phyloP scores from a whole-genome alignment of 176 grass and related monocot genomes.

The Avena atlantica region DNA sequence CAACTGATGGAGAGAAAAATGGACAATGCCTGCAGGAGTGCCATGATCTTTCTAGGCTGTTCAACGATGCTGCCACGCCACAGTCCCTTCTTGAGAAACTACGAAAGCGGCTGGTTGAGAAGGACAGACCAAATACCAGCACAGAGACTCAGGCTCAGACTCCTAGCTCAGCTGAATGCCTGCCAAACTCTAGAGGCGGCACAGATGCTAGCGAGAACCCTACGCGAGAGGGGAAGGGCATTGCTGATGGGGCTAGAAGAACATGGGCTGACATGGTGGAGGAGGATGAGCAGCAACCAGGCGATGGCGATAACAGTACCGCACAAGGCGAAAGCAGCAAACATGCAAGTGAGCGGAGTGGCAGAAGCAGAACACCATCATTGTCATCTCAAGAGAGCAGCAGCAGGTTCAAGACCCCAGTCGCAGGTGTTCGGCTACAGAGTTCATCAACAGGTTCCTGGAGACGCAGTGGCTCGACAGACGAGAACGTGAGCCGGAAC shows the following conservation, averaged over 20 bases:
- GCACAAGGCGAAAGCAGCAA: conserved; percentile 38
- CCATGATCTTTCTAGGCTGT: conserved; percentile 50
- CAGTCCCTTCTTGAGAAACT: conserved; percentile 60
- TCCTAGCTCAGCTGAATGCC: conserved; percentile 27
- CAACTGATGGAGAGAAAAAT: conserved; percentile 32
- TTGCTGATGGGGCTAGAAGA: conserved; percentile 36
- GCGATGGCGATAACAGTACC: background rate
- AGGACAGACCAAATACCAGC: conserved; percentile 26
- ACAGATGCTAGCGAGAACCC: conserved; percentile 29
- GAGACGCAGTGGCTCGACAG: conserved; percentile 15
- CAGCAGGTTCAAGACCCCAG: conserved; percentile 27
- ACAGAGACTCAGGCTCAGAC: conserved; percentile 35
- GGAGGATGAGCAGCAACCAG: conserved; percentile 44
- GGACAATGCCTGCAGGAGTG: conserved; percentile 21
- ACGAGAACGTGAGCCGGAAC: conserved; percentile 43
- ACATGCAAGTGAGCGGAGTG: conserved; percentile 33
- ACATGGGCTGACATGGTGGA: conserved; percentile 64
- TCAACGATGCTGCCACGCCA: conserved; percentile 59
- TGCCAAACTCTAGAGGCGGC: background rate
- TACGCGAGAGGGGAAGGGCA: conserved; percentile 24
- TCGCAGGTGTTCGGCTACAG: conserved; percentile 1
- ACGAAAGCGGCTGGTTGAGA: conserved; percentile 46
- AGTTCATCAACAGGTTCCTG: conserved; percentile 46
- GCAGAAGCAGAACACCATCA: conserved; percentile 25
- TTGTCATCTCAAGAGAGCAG: conserved; percentile 42